These are phyloP conservation scores for Zygotorulaspora florentina DNA, from an alignment of 805 yeast species.

Conservation along the genomic window DNA sequence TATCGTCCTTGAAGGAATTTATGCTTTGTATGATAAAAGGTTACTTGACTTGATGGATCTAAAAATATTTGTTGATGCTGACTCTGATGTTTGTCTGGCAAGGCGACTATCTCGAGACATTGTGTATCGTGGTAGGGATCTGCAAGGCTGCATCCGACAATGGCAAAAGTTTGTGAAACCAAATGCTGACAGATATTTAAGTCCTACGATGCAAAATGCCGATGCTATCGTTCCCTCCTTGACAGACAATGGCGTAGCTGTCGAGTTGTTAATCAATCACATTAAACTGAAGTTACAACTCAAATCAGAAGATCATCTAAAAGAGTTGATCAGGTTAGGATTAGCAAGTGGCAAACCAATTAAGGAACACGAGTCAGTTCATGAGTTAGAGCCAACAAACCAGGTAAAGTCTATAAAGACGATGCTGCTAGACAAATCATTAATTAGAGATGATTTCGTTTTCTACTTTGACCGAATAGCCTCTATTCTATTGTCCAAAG, in stretches of 20 bases:
- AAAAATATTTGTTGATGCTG: slow-evolving; percentile 90
- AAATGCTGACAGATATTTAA: slow-evolving; percentile 60
- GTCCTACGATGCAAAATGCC: slow-evolving; percentile 61
- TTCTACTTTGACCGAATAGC: slow-evolving; percentile 86
- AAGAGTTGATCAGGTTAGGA: slow-evolving; percentile 51
- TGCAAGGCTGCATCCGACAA: slow-evolving; percentile 76
- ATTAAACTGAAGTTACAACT: slow-evolving; percentile 62
- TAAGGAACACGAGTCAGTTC: slow-evolving; percentile 20
- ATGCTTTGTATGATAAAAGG: slow-evolving; percentile 69
- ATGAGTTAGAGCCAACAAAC: slow-evolving; percentile 44
- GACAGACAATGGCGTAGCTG: slow-evolving; percentile 74
- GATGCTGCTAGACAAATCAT: slow-evolving; percentile 51
- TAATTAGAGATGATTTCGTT: slow-evolving; percentile 71
- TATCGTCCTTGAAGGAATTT: slow-evolving; percentile 86
- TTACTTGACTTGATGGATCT: slow-evolving; percentile 74
- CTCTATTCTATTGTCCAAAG: slow-evolving; percentile 60
- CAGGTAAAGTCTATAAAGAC: slow-evolving; percentile 73
- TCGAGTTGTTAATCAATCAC: slow-evolving; percentile 73
- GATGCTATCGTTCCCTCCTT: slow-evolving; percentile 91
- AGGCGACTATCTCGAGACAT: slow-evolving; percentile 86
- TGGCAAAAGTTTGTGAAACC: slow-evolving; percentile 94
- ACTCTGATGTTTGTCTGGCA: slow-evolving; percentile 86
- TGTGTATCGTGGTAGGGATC: slow-evolving; percentile 77
- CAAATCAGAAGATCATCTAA: slow-evolving; percentile 66
- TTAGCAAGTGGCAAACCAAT: slow-evolving; percentile 14